phyloP scores from a whole-genome alignment of 495 filamentous ascomycete species.

The Viridothelium virens region DNA sequence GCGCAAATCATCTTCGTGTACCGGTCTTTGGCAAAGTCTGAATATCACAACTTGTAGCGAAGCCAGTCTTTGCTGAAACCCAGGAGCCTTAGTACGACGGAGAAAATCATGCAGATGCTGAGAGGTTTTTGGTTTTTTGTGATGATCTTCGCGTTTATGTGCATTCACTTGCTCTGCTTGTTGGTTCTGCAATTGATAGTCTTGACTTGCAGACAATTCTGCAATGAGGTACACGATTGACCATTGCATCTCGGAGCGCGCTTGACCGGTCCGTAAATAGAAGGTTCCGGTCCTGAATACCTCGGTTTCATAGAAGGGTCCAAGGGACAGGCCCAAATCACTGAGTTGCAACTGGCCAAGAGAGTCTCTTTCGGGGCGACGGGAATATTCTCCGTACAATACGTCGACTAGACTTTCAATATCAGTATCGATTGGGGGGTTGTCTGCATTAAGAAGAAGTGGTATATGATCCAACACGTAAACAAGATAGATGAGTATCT shows the following conservation, averaged over 20 bases:
- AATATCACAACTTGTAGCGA: conserved; percentile 78
- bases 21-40: conserved; percentile 41
- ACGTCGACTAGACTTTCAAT: conserved; percentile 31
- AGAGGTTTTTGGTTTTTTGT: conserved; percentile 56
- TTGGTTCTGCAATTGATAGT: neutral
- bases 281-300: neutral
- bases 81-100: conserved; percentile 49
- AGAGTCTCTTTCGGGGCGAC: conserved; percentile 18
- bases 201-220: neutral
- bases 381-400: conserved; percentile 23
- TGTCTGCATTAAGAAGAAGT: conserved; percentile 29
- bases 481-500: conserved; percentile 64
- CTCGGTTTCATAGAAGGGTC: neutral
- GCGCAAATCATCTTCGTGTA: conserved; percentile 39
- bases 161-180: neutral
- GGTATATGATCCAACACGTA: conserved; percentile 55
- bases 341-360: conserved; percentile 19
- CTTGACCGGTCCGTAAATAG: neutral
- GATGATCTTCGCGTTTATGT: neutral
- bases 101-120: conserved; percentile 54
- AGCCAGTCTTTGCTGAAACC: conserved; percentile 51
- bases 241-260: conserved; percentile 4
- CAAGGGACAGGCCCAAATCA: conserved; percentile 15
- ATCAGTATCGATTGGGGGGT: conserved; percentile 29
- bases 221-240: conserved; percentile 3